These are phyloP conservation scores for Phialophora chinensis DNA, from an alignment of 2,329 filamentous ascomycete genomes.

Conservation along the genomic window DNA sequence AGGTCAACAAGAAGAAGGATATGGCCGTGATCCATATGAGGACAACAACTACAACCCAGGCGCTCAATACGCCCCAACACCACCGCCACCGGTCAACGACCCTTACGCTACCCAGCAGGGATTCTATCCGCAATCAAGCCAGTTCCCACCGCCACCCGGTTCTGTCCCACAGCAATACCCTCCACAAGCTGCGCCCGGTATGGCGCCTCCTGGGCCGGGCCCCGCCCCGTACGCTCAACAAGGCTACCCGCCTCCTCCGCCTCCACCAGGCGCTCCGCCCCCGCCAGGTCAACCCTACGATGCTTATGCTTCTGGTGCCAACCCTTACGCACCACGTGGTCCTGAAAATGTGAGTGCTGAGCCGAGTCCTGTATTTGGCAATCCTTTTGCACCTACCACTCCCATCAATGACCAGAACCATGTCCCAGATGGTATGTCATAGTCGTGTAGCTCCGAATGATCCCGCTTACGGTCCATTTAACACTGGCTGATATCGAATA, in stretches of 20 bases:
- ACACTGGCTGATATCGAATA: neutral
- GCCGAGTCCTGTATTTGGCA: conserved; percentile 41
- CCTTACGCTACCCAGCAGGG: conserved; percentile 44
- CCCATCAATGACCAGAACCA: conserved; percentile 44
- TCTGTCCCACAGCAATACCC: conserved; percentile 34
- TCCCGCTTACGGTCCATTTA: conserved; percentile 12
- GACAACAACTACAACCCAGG: conserved; percentile 48
- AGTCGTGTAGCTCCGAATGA: conserved; percentile 31
- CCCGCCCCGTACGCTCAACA: conserved; percentile 37
- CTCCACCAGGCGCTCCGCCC: conserved; percentile 47
- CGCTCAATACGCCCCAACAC: conserved; percentile 47
- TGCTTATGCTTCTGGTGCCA: conserved; percentile 46
- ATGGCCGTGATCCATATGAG: conserved; percentile 47
- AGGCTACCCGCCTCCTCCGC: conserved; percentile 49
- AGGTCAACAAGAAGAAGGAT: conserved; percentile 34
- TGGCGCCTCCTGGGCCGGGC: conserved; percentile 23
- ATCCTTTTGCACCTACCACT: conserved; percentile 41
- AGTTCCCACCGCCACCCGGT: conserved; percentile 52
- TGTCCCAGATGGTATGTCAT: conserved; percentile 52
- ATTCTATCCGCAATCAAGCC: conserved; percentile 50
- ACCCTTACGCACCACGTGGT: conserved; percentile 50
- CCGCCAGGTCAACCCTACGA: conserved; percentile 35
- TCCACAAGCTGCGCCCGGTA: conserved; percentile 30
- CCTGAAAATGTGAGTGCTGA: conserved; percentile 59
- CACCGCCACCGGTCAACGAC: conserved; percentile 42